Evolutionary conservation across 768 basidiomycete species (phyloP), one percentile per base, ranked within the genome.

Genomic region (Boletus barrowsii): DNA sequence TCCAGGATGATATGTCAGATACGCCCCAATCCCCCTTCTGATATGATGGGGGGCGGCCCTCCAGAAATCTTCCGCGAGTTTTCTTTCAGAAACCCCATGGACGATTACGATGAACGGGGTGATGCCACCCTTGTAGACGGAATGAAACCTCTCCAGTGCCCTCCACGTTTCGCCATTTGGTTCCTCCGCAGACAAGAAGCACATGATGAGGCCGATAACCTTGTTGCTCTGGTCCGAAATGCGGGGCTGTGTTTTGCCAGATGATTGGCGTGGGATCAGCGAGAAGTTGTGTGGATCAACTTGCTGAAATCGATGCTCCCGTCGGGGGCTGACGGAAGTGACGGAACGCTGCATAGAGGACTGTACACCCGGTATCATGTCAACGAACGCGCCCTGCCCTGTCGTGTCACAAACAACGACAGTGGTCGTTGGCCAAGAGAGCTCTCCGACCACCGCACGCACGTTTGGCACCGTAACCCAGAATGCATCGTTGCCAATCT

Each of bases 41-140:
- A 65, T 56, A 43, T 46, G 30, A 29, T 46, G 32, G 2, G 61
- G 57, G 20, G 46, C 55, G 7, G 35, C 47, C 35, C 42, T 56
- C 55, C 61, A 57, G 43, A 50, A 36, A 17, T 54, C 51, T 14
- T 60, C 54, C 9, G 58, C 64, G 10, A 48, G 35, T 40, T 24
- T 45, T 46, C 41, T 43, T 41, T 56, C 48, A 24, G 51, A 17
- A 30, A 56, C 42, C 3, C 52, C 54, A 3, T 45, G 39, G 10
- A 68, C 43, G 20, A 65, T 52, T 3, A 69, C 52, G 35, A 68
- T 37, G 24, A 62, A 43, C 0, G 62, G 63, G 11, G 58, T 54
- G 48, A 62, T 54, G 10, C 42, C 9, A 1, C 63, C 60, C 24
- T 55, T 55, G 43, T 58, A 60, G 35, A 33, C 6, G 10, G 41